Percentiles rank a stretch among this genome's conserved stretches.
Evolutionary conservation across 306 rosid genomes (phyloP).

Genomic region (Canavalia gladiata): DNA sequence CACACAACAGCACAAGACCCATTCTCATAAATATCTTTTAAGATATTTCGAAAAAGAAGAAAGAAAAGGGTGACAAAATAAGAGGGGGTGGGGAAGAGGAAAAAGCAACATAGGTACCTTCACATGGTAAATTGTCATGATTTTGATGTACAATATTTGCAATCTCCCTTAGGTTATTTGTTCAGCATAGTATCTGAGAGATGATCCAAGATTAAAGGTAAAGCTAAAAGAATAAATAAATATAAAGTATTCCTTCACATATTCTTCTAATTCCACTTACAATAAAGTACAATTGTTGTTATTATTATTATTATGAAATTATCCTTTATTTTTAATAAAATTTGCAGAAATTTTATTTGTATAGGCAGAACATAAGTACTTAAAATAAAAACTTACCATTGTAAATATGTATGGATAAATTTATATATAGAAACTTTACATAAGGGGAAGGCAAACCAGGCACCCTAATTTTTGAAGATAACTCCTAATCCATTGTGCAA

Average conservation of each 20-base stretch:
- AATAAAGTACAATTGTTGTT: background rate
- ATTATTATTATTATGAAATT: background rate
- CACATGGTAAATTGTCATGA: background rate
- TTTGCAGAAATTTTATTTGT: background rate
- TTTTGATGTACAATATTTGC: background rate
- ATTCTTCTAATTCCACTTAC: background rate
- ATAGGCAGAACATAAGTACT: background rate
- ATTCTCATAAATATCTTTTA: background rate
- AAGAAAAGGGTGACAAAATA: background rate
- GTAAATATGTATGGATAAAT: background rate
- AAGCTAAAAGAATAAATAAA: slow-evolving; percentile 15
- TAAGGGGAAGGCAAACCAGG: background rate
- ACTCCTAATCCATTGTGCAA: background rate
- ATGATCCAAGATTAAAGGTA: slow-evolving; percentile 14
- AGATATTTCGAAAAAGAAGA: background rate
- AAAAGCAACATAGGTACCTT: too few species aligned
- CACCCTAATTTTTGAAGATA: background rate
- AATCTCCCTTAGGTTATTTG: background rate
- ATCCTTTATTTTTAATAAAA: background rate
- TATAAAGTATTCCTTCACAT: background rate
- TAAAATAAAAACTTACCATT: background rate
- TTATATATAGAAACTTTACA: background rate
- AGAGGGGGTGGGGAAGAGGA: background rate
- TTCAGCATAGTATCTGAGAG: background rate
- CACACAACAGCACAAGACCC: background rate